Percentiles rank a stretch among this genome's conserved stretches.
These are phyloP conservation scores for Corymbia calophylla DNA, from an alignment of 441 rosid genomes.

Conservation along the genomic window DNA sequence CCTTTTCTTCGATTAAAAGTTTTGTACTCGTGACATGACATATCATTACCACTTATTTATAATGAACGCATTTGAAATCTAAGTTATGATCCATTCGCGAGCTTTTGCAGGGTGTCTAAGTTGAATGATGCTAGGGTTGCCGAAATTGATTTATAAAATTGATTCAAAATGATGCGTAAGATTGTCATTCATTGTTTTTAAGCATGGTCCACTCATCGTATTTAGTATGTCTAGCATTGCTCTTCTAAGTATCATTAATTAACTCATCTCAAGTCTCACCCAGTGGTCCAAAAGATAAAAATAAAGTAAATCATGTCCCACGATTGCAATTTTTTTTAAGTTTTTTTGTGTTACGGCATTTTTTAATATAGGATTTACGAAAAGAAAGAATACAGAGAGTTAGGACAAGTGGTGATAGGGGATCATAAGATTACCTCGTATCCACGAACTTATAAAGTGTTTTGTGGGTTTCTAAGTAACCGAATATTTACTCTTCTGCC, in stretches of 20 bases:
- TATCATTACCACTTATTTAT: background rate
- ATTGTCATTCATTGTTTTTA: background rate
- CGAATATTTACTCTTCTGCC: background rate
- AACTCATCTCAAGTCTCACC: background rate
- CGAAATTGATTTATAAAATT: background rate
- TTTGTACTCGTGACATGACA: background rate
- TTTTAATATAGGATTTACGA: background rate
- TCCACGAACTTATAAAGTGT: background rate
- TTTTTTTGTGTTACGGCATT: accelerated
- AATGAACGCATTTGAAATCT: background rate
- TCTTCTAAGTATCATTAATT: background rate
- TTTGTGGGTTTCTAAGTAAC: background rate
- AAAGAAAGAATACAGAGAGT: background rate
- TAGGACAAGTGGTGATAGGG: background rate
- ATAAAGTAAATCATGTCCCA: too few relatives aligned
- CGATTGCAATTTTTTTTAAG: background rate
- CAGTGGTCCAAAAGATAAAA: background rate
- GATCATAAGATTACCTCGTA: background rate
- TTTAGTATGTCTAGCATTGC: background rate
- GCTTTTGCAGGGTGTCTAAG: background rate
- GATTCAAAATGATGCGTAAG: background rate
- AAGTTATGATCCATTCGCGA: background rate
- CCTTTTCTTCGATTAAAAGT: background rate
- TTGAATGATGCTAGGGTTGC: background rate
- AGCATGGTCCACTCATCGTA: background rate